phyloP scores from a whole-genome alignment of 768 basidiomycete species.

The Trametes meyenii region DNA sequence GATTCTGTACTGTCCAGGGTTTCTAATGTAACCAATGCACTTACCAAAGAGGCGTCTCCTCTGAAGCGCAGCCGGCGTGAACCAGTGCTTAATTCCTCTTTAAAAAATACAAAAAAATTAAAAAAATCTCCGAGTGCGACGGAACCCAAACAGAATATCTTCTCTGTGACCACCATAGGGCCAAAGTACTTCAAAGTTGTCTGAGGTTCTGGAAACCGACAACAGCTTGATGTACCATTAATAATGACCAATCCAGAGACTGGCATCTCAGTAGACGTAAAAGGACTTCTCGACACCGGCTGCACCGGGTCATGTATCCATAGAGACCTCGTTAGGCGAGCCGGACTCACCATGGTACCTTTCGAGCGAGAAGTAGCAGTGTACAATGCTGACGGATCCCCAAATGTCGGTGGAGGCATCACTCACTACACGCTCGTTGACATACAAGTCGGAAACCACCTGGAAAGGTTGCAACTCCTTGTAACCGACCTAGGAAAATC shows the following conservation, averaged over 20 bases:
- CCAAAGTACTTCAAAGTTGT: slow-evolving; percentile 12
- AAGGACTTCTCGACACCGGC: slow-evolving; percentile 28
- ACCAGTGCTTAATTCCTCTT: neutral
- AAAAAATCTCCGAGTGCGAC: slow-evolving; percentile 5
- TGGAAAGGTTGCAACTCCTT: slow-evolving; percentile 9
- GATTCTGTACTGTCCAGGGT: too few relatives aligned
- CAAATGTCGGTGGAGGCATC: slow-evolving; percentile 12
- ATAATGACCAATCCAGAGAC: slow-evolving; percentile 5
- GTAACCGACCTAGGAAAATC: slow-evolving; percentile 17
- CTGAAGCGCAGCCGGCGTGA: too few relatives aligned
- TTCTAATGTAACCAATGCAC: neutral
- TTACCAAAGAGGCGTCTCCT: neutral
- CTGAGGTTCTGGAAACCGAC: slow-evolving; percentile 1
- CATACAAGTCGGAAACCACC: slow-evolving; percentile 9
- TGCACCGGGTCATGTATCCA: slow-evolving; percentile 29
- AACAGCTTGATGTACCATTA: slow-evolving; percentile 18
- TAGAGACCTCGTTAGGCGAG: slow-evolving; percentile 10
- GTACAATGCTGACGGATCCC: slow-evolving; percentile 22
- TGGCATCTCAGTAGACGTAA: slow-evolving; percentile 3
- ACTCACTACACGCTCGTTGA: slow-evolving; percentile 4
- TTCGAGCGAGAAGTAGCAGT: slow-evolving; percentile 12
- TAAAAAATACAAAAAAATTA: neutral
- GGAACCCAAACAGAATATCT: neutral
- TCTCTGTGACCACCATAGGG: neutral
- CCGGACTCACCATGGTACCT: neutral